phyloP scores from a whole-genome alignment of 768 basidiomycete genomes.

The Mycena rosella region DNA sequence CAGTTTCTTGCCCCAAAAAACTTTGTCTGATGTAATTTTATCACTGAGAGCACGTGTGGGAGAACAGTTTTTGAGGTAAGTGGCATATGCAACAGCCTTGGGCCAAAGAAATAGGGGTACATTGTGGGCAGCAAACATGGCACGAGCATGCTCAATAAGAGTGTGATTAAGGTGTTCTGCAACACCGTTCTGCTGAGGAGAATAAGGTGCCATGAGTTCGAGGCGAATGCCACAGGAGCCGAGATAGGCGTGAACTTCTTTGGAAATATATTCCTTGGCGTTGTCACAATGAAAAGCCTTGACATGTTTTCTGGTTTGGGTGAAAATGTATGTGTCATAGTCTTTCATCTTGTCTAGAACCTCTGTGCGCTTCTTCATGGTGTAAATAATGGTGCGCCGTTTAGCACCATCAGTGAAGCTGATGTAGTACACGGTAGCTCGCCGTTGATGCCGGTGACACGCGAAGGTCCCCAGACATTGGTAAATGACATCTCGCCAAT shows the following conservation, averaged over 20 bases:
- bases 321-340: conserved; percentile 16
- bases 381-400: conserved; percentile 10
- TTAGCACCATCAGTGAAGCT: conserved; percentile 34
- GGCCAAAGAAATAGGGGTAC: no score
- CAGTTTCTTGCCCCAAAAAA: no score
- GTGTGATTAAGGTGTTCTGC: no score
- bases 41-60: no score
- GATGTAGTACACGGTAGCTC: conserved; percentile 31
- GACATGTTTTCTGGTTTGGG: neutral
- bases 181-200: no score
- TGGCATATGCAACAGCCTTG: no score
- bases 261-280: conserved; percentile 34
- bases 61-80: no score
- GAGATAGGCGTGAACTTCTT: conserved; percentile 32
- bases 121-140: no score
- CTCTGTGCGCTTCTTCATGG: conserved; percentile 28
- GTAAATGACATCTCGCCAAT: conserved; percentile 39
- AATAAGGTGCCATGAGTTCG: neutral
- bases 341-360: neutral
- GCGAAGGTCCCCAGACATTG: conserved; percentile 40
- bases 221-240: conserved; percentile 37
- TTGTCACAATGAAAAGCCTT: conserved; percentile 36
- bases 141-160: no score
- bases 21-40: no score
- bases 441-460: conserved; percentile 26